Evolutionary conservation across 805 yeast genomes (phyloP).

Genomic region (Ogataea nitratoaversa): DNA sequence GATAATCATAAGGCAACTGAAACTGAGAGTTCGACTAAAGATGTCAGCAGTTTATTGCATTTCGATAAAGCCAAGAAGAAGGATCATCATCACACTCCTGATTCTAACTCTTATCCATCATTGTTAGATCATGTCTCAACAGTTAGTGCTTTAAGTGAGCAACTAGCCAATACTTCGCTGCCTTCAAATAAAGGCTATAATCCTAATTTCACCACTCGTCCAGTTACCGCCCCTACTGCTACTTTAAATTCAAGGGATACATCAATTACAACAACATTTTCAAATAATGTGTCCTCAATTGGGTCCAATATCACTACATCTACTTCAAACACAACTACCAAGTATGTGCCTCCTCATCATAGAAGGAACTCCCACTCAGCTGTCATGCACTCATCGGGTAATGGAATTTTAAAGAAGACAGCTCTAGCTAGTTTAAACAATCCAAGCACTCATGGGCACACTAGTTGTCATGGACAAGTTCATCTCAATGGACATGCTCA

Average conservation of each 20-base stretch:
- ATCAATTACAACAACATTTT: slow-evolving; percentile 23
- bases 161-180: slow-evolving; percentile 13
- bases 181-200: neutral
- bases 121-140: slow-evolving; percentile 12
- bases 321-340: slow-evolving; percentile 8
- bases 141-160: slow-evolving; percentile 14
- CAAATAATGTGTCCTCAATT: slow-evolving; percentile 22
- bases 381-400: slow-evolving; percentile 11
- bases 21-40: neutral
- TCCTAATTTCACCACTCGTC: neutral
- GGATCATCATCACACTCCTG: neutral
- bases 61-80: slow-evolving; percentile 12
- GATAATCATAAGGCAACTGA: slow-evolving; percentile 1
- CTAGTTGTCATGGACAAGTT: slow-evolving; percentile 4
- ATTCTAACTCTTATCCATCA: slow-evolving; percentile 21
- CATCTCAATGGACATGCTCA: no score
- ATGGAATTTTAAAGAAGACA: slow-evolving; percentile 17
- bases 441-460: neutral
- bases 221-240: neutral
- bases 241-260: slow-evolving; percentile 22
- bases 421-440: neutral
- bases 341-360: slow-evolving; percentile 53
- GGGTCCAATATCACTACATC: slow-evolving; percentile 21
- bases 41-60: slow-evolving; percentile 2
- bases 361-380: slow-evolving; percentile 36